Conservation (phyloP, 352 stramenopile species). For the Phytopythium montanum region DNA sequence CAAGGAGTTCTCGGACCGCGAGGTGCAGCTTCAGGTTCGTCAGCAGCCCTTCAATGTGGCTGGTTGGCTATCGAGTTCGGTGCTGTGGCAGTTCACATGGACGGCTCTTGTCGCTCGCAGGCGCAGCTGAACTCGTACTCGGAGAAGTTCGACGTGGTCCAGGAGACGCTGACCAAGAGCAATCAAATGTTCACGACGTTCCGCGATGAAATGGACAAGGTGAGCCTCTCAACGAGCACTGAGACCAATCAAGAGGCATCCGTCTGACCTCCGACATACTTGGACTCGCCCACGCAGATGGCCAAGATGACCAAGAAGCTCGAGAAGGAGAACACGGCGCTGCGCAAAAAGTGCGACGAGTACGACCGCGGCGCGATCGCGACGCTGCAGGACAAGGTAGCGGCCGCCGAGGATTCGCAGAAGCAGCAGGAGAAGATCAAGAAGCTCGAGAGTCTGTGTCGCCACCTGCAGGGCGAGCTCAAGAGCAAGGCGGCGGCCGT, state of each 20-base stretch:
- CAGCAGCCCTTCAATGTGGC: neutral
- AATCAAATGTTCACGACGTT: constrained; percentile 86
- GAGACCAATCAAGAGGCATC: neutral
- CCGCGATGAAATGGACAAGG: constrained; percentile 85
- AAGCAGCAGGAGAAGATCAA: constrained; percentile 80
- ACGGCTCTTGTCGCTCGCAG: constrained; percentile 10
- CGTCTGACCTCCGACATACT: neutral
- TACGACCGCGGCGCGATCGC: constrained; percentile 79
- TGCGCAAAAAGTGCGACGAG: constrained; percentile 79
- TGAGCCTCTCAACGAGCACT: neutral
- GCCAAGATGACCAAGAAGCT: constrained; percentile 83
- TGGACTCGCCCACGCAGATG: constrained; percentile 31
- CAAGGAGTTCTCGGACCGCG: constrained; percentile 75
- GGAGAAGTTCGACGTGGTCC: constrained; percentile 82
- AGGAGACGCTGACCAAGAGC: constrained; percentile 83
- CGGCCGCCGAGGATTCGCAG: constrained; percentile 50
- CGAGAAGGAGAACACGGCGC: constrained; percentile 78
- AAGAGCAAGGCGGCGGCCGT: constrained; percentile 26
- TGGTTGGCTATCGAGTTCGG: neutral
- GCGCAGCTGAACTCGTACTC: constrained; percentile 77
- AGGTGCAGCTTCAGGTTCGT: constrained; percentile 61
- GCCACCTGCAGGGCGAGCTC: constrained; percentile 76
- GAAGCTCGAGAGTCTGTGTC: constrained; percentile 80
- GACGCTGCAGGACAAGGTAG: constrained; percentile 71
- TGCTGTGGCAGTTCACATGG: neutral